Percentiles rank a stretch among this genome's conserved stretches.
phyloP scores from a whole-genome alignment of 148 eudicot species.

The Salicornia ramosissima region DNA sequence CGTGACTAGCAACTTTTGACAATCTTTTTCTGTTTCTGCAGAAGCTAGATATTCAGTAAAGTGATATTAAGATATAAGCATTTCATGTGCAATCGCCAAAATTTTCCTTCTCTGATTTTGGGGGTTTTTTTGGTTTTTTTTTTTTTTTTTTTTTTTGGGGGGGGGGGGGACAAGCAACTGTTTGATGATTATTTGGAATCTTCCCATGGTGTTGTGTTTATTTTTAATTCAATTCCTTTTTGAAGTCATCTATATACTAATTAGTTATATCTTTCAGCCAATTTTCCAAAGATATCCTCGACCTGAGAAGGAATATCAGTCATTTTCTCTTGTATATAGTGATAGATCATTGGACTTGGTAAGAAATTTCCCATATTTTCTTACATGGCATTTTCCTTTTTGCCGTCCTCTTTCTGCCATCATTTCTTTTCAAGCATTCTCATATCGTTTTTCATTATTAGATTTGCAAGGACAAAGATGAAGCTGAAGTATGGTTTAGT shows the following conservation, averaged over 20 bases:
- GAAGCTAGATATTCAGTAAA: not conserved
- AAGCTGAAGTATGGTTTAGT: constrained; percentile 99
- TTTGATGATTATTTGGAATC: not conserved
- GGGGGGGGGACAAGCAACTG: not conserved
- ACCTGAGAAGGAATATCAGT: constrained; percentile 98
- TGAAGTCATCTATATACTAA: constrained; percentile 15
- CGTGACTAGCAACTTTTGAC: not conserved
- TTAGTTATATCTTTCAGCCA: constrained; percentile 42
- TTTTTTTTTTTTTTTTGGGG: no score
- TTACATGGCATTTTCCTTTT: not conserved
- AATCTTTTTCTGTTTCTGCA: not conserved
- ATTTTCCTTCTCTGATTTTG: no score
- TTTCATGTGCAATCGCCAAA: not conserved
- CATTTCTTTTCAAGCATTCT: constrained; percentile 3
- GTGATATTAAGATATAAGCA: not conserved
- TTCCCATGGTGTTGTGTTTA: not conserved
- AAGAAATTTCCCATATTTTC: constrained; percentile 23
- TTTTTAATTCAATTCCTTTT: not conserved
- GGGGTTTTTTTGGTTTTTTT: no score
- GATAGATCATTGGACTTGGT: constrained; percentile 96
- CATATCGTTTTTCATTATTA: constrained; percentile 23
- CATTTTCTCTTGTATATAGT: constrained; percentile 85
- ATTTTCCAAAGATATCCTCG: constrained; percentile 96
- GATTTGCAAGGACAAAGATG: constrained; percentile 99
- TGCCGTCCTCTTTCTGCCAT: not conserved